Conservation (phyloP, 2,329 filamentous ascomycete species). For the Simplicillium sp. region DNA sequence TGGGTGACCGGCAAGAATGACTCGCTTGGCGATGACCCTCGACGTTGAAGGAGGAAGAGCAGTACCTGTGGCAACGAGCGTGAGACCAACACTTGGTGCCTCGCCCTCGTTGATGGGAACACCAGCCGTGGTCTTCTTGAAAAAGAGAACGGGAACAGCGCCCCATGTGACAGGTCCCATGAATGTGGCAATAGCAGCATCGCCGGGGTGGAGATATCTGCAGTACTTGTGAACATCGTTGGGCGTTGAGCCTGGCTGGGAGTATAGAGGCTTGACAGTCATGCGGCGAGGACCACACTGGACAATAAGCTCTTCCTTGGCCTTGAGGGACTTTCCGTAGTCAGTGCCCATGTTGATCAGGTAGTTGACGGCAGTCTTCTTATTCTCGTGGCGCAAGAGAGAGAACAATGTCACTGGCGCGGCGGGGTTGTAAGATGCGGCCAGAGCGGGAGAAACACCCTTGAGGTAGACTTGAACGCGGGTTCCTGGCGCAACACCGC, state of each 20-base stretch:
- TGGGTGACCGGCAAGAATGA: constrained; percentile 89
- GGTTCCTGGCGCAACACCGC: constrained; percentile 75
- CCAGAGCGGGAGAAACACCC: constrained; percentile 32
- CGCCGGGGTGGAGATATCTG: constrained; percentile 82
- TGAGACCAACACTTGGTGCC: constrained; percentile 41
- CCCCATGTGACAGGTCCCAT: constrained; percentile 91
- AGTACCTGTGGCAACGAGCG: constrained; percentile 80
- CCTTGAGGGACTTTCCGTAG: constrained; percentile 66
- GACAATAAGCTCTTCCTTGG: constrained; percentile 85
- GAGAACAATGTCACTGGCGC: constrained; percentile 69
- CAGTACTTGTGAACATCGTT: constrained; percentile 98
- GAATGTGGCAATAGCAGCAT: constrained; percentile 81
- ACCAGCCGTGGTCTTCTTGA: constrained; percentile 49
- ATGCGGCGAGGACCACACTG: constrained; percentile 86
- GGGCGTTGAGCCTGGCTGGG: constrained; percentile 76
- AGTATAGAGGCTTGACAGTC: constrained; percentile 84
- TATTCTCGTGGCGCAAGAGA: constrained; percentile 88
- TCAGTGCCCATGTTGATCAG: constrained; percentile 79
- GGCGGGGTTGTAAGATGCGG: constrained; percentile 36
- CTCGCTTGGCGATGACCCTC: constrained; percentile 85
- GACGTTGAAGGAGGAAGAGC: constrained; percentile 65
- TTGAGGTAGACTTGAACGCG: constrained; percentile 71
- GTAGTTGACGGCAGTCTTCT: constrained; percentile 82
- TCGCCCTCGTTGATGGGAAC: constrained; percentile 33
- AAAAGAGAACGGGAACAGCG: constrained; percentile 80